Base-by-base conservation (phyloP, 805 yeast species). In the Huiozyma sinensis region DNA sequence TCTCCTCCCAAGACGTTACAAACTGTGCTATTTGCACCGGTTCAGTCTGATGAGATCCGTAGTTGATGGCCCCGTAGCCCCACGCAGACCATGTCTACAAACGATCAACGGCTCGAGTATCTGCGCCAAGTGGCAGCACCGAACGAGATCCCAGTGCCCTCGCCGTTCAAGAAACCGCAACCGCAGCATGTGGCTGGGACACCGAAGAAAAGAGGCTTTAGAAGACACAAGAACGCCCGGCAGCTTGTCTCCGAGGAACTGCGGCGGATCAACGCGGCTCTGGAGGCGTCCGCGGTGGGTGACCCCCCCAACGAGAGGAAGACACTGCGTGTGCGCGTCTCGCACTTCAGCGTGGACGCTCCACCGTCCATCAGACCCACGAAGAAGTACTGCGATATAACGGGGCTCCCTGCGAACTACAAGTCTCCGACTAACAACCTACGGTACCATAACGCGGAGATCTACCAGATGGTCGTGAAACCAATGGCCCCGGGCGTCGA, bases 401-500 rank as follows among this genome's bases (percentile, higher is more conserved):
- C 97, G 0, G 98, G 98, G 0, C 67, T 90, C 17, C 80, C 77
- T 40, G 90, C 88, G 0, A 73, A 66, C 30, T 90, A 90, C 68
- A 80, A 75, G 57, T 72, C 81, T 28, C 92, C 92, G 0, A 71
- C 80, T 28, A 83, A 77, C 54, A 82, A 83, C 36, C 66, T 90
- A 42, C 69, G 95, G 44, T 90, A 79, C 61, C 79, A 84, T 62
- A 82, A 90, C 59, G 78, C 78, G 42, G 97, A 90, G 62, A 81
- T 90, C 30, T 89, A 77, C 61, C 84, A 81, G 40, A 70, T 82
- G 33, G 82, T 86, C 33, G 69, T 75, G 42, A 77, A 78, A 59
- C 77, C 77, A 49, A 77, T 90, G 79, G 81, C 88, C 1, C 85
- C 94, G 3, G 95, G 96, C 27, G 83, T 83, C 29, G 97, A 90